Conservation (phyloP, 2,329 filamentous ascomycete genomes). For the Fusarium tupiense region DNA sequence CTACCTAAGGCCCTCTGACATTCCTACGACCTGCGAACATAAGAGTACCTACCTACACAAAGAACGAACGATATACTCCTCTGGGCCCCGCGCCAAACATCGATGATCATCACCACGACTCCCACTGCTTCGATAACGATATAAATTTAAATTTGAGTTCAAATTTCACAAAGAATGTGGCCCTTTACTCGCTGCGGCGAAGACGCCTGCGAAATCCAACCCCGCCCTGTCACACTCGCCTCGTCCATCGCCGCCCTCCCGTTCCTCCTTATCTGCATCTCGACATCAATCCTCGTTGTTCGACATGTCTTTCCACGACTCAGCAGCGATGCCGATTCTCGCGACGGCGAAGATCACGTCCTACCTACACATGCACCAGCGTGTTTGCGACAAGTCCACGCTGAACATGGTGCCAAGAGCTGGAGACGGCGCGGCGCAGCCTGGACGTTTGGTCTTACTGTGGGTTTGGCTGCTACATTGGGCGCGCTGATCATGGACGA, state of each 20-base stretch:
- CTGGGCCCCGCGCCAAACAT: conserved; percentile 13
- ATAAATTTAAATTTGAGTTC: background rate
- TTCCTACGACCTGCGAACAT: background rate
- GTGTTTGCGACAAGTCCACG: conserved; percentile 66
- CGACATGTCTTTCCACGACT: conserved; percentile 79
- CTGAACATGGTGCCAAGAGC: conserved; percentile 65
- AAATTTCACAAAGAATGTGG: conserved; percentile 47
- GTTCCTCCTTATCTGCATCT: conserved; percentile 75
- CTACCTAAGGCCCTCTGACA: background rate
- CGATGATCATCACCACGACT: conserved; percentile 1
- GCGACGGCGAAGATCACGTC: conserved; percentile 69
- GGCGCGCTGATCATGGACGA: conserved; percentile 86
- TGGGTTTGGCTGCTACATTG: conserved; percentile 80
- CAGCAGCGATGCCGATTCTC: conserved; percentile 60
- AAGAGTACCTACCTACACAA: background rate
- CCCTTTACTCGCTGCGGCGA: conserved; percentile 61
- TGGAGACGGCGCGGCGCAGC: conserved; percentile 64
- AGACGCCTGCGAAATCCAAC: conserved; percentile 64
- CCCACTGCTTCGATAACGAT: background rate
- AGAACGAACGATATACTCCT: background rate
- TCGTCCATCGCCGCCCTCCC: conserved; percentile 71
- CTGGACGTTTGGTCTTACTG: conserved; percentile 77
- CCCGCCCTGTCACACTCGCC: conserved; percentile 54
- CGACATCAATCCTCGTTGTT: conserved; percentile 70
- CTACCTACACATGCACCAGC: conserved; percentile 71